Conservation (phyloP, 2,329 filamentous ascomycete genomes). For the Sporothrix inflata region DNA sequence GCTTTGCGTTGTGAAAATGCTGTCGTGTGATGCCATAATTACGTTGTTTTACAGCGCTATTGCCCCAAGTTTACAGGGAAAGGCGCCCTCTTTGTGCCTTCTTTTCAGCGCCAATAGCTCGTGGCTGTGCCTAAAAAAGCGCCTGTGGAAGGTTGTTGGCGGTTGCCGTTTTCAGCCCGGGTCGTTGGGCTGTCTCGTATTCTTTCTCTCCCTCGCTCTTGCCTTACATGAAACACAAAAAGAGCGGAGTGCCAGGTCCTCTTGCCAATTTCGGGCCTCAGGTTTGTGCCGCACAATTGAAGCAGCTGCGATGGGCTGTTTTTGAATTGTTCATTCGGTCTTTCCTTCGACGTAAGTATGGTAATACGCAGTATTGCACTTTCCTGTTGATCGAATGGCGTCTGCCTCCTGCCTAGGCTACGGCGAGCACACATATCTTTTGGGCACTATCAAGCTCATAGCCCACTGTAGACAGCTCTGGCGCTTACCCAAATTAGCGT, state of each 20-base stretch:
- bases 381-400: background rate
- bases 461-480: constrained; percentile 10
- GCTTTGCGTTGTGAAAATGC: background rate
- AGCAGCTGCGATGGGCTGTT: background rate
- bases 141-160: background rate
- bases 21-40: constrained; percentile 5
- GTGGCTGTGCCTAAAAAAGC: background rate
- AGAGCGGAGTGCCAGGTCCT: background rate
- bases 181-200: background rate
- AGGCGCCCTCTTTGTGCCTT: background rate
- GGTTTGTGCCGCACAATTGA: background rate
- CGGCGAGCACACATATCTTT: background rate
- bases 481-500: constrained; percentile 21
- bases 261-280: background rate
- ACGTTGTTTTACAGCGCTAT: background rate
- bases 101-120: no score
- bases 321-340: background rate
- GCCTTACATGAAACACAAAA: constrained; percentile 23
- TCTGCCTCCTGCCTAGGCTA: background rate
- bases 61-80: background rate
- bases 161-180: background rate
- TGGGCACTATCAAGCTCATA: constrained; percentile 2
- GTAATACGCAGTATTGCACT: background rate
- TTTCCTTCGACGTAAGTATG: background rate
- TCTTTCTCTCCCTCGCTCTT: background rate